Evolutionary conservation across 1,284 basidiomycete genomes (phyloP), one percentile per base, ranked within the genome.

Genomic region (Austroboletus novae-zelandiae): DNA sequence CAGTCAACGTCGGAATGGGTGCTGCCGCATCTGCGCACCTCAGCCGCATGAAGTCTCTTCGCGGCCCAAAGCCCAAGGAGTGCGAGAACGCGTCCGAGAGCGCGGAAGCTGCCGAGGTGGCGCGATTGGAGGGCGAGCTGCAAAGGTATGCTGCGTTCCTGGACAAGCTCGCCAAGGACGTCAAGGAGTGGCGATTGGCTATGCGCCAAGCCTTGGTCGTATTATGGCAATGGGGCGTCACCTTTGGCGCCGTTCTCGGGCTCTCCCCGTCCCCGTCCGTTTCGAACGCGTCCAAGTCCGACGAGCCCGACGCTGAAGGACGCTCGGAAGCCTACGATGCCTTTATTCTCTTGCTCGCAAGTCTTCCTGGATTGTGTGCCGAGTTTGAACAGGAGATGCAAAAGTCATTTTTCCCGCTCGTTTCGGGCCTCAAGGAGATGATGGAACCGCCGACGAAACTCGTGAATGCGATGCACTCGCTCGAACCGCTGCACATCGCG

Each of bases 251-350:
- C 37, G 84, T 87, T 13, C 83, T 90, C 39, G 86, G 86, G 9
- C 69, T 90, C 51, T 71, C 72, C 1, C 63, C 71, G 6, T 75
- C 76, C 13, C 70, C 75, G 50, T 66, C 67, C 18, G 37, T 51
- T 2, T 15, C 60, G 1, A 63, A 65, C 27, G 14, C 20, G 1
- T 10, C 59, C 29, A 47, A 27, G 17, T 27, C 43, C 6, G 50
- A 61, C n/a, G 62, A 66, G 4, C 34, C 47, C 35, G 59, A 66
- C 1, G 18, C 25, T 15, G 66, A 69, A 15, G 50, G 54, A 9
- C 67, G 66, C 29, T 69, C 67, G 17, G 88, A 91, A 64, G 86
- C 89, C 1, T 89, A 87, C 60, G 82, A 86, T 50, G 86, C 88
- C 4, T 90, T 89, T 64, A 63, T 83, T 15, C 59, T 66, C 3